Base-by-base conservation (phyloP, 75 land plant species). In the Cryptomeria japonica region DNA sequence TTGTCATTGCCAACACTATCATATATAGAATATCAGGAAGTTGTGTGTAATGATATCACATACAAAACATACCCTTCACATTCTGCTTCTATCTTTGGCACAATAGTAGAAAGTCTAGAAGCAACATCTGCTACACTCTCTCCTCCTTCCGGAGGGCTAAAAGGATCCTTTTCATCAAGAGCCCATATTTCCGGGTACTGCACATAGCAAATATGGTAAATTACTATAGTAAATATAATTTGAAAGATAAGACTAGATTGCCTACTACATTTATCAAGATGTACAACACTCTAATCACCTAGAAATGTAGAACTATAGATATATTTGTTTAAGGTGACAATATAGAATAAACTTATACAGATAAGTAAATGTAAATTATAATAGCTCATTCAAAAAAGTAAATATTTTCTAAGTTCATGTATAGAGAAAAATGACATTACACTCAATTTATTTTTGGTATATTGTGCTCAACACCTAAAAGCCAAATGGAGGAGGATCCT, bases 121-220 rank as follows among this genome's bases (percentile, higher is more conserved):
- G 90, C 95, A 84, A 97, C 99, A 93, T 97, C 96, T 75, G 93
- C 90, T 39, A 94, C 99, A 87, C 99, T 96, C 90, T 97, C 99
- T 80, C 99, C 99, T 84, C 99, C 99, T 91, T 94, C 97, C 28
- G 98, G 97, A 80, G 88, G 87, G 76, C 87, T 87, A 85, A 94
- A 93, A 38, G 99, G 97, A 89, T 97, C 94, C 41, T 90, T 90
- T 84, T 95, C 97, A 93, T 97, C 98, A 73, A 97, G 92, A 13
- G 94, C 96, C 99, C 99, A 97, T 87, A 96, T 97, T 61, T 97
- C 99, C 32, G 93, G 41, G 91, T 97, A 97, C 99, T 96, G 90
- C 58, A 72, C 51, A 41, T 46, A 46, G 15, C 0, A 82, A 44
- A 44, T 22, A 25, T 42, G 12, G 46, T 28, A 19, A 44, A 44